phyloP scores from a whole-genome alignment of 345 rosid species.

The Passiflora organensis region DNA sequence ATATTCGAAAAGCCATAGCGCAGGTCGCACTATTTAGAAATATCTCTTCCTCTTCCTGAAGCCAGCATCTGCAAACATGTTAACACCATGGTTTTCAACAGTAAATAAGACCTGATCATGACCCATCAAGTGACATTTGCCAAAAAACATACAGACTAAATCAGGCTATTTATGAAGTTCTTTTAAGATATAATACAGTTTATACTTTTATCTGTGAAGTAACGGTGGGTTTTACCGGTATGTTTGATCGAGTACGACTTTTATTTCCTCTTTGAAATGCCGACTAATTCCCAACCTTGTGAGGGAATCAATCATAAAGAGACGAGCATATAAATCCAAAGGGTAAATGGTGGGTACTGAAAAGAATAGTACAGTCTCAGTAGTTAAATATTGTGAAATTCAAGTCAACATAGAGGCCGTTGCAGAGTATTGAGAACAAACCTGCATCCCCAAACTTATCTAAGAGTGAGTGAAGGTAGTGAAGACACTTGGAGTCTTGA shows the following conservation, averaged over 20 bases:
- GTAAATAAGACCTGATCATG: neutral
- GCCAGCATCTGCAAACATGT: conserved; percentile 57
- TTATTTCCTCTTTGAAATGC: conserved; percentile 57
- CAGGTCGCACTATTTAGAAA: conserved; percentile 51
- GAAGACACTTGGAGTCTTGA: conserved; percentile 51
- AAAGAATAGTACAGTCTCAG: conserved; percentile 12
- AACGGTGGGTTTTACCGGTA: conserved; percentile 43
- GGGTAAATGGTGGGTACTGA: conserved; percentile 83
- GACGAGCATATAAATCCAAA: conserved; percentile 47
- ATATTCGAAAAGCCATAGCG: conserved; percentile 71
- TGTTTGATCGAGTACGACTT: conserved; percentile 42
- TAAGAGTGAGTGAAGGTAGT: conserved; percentile 48
- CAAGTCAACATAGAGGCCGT: neutral
- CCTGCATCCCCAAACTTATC: conserved; percentile 71
- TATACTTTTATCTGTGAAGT: neutral
- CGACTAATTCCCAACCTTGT: conserved; percentile 64
- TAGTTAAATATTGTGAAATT: conserved; percentile 3
- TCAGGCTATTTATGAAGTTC: neutral
- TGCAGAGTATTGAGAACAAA: conserved; percentile 13
- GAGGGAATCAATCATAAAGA: conserved; percentile 51
- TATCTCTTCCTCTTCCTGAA: conserved; percentile 65
- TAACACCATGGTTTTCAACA: conserved; percentile 16
- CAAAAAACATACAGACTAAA: neutral
- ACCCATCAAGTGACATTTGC: conserved; percentile 6
- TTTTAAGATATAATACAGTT: neutral